Base-by-base conservation (phyloP, 129 eudicot genomes). In the Chrysanthemum makinoi region DNA sequence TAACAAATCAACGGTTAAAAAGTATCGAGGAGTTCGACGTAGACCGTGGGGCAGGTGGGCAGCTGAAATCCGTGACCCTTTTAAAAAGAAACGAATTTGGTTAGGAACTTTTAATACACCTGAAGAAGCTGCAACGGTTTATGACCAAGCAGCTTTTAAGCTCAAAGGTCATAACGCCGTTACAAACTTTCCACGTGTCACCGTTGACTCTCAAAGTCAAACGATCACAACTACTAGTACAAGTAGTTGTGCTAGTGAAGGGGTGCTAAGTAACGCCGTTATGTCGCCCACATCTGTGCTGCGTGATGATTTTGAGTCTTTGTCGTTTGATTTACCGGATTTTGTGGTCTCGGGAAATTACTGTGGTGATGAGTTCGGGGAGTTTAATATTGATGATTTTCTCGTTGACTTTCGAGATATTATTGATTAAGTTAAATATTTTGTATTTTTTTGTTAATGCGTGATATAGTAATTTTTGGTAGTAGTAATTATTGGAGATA, bases 21-120 rank as follows among this genome's bases (percentile, higher is more conserved):
- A 49, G 80, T 88, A 80, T 72, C 44, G 95, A 56, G 95, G 95
- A 8, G 95, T 88, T 7, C 83, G 95, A 0, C 83, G 75, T 59
- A 68, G 95, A 22, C 90, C 95, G 19, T 88, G 95, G 95, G 95
- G 95, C 7, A 76, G 88, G 28, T 88, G 89, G 86, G 95, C 90
- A 2, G 89, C 90, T 7, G 95, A 88, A 88, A 88, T 88, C 75
- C 90, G 95, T 3, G 95, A 88, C 71, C 95, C 86, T 52, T 52
- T 71, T 46, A 69, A 68, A 17, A 26, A 86, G 49, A 88, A 88
- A 44, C 82, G 95, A 63, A n/a, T 88, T 30, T 88, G 95, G 95
- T 80, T 88, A 0, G 95, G 95, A 18, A 88, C 95, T 5, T 88
- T 69, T 48, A 86, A 88, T 60, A 80, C 95, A 0, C 82, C 95